Percentiles rank a stretch among this genome's conserved stretches.
phyloP scores from a whole-genome alignment of 768 basidiomycete genomes.

The Suillus sp. region DNA sequence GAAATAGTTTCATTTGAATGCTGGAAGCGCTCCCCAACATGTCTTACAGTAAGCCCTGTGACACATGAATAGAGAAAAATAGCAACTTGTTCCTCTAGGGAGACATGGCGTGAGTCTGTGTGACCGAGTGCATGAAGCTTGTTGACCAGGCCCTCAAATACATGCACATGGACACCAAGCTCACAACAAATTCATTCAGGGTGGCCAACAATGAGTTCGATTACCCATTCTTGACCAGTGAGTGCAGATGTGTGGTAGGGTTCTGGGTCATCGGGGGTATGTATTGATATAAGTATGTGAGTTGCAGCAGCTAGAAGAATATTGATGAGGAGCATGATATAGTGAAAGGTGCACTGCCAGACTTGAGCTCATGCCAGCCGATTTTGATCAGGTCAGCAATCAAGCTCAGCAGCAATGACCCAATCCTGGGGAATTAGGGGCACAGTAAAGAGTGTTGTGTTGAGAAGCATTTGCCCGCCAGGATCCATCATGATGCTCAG shows the following conservation, averaged over 20 bases:
- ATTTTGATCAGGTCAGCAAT: neutral
- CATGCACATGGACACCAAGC: conserved; percentile 15
- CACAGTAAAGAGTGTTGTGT: neutral
- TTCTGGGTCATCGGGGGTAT: neutral
- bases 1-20: conserved; percentile 5
- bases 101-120: conserved; percentile 25
- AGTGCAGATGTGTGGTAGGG: conserved; percentile 4
- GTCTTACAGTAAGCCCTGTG: conserved; percentile 9
- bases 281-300: neutral
- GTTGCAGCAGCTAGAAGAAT: neutral
- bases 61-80: conserved; percentile 36
- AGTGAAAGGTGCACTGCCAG: neutral
- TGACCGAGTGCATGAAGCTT: neutral
- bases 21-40: conserved; percentile 12
- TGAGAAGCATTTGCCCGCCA: neutral
- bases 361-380: neutral
- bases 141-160: neutral
- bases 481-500: neutral
- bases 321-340: neutral
- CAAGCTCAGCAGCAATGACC: neutral
- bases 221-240: conserved; percentile 3
- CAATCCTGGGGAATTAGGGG: neutral
- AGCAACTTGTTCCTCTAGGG: conserved; percentile 39
- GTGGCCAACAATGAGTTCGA: conserved; percentile 24
- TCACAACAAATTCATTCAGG: conserved; percentile 19